Conservation (phyloP, 768 basidiomycete species). For the Rossbeevera mucosa region DNA sequence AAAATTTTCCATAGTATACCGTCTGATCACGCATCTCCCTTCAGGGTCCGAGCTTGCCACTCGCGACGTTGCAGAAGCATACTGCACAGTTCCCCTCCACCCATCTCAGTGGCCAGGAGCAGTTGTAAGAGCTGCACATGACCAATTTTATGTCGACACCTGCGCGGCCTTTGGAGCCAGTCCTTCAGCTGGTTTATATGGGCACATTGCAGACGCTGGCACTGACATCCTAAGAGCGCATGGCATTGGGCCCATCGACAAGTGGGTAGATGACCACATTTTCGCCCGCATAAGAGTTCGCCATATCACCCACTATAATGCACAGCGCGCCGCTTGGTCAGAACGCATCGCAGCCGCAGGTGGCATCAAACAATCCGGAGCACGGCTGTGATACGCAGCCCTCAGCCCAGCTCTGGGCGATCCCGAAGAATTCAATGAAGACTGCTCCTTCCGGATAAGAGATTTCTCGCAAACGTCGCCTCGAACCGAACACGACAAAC, state of each 20-base stretch:
- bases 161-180: not conserved
- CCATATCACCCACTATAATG: too few species aligned
- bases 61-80: not conserved
- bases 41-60: not conserved
- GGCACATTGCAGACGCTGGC: not conserved
- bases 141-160: not conserved
- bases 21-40: not conserved
- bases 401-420: too few species aligned
- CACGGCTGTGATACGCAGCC: too few species aligned
- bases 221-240: not conserved
- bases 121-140: not conserved
- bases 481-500: rapidly evolving
- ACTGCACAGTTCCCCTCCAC: not conserved
- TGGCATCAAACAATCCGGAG: too few species aligned
- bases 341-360: too few species aligned
- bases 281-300: not conserved
- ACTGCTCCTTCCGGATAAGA: not conserved
- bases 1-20: not conserved
- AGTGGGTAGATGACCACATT: not conserved
- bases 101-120: not conserved
- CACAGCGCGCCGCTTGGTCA: too few species aligned
- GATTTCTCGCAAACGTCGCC: not conserved
- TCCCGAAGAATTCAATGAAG: not conserved
- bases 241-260: not conserved
- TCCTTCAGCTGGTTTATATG: not conserved